Percentiles rank a stretch among this genome's conserved stretches.
These are phyloP conservation scores for Allantophomopsis lycopodina DNA, from an alignment of 2,329 filamentous ascomycete genomes.

Conservation along the genomic window DNA sequence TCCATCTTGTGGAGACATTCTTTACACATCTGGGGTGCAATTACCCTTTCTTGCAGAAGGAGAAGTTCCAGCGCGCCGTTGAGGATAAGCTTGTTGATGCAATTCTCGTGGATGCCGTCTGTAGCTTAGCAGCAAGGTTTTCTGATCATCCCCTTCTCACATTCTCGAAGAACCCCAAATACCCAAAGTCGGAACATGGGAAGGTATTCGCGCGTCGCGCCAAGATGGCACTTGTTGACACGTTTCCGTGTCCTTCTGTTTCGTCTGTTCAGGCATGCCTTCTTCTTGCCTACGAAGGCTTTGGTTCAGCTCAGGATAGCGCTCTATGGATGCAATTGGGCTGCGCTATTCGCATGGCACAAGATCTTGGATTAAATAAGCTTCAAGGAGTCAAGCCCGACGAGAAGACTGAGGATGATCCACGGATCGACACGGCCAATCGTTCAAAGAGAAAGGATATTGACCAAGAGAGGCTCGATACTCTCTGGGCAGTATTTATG, in stretches of 20 bases:
- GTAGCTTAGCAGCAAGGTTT: constrained; percentile 69
- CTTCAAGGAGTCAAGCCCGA: constrained; percentile 57
- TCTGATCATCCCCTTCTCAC: constrained; percentile 45
- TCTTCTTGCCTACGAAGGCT: constrained; percentile 77
- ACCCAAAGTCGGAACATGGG: constrained; percentile 53
- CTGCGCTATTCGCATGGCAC: constrained; percentile 71
- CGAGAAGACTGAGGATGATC: constrained; percentile 19
- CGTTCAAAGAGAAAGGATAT: constrained; percentile 46
- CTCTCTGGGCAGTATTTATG: constrained; percentile 84
- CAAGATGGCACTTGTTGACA: constrained; percentile 70
- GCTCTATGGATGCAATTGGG: constrained; percentile 91
- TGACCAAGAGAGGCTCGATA: constrained; percentile 73
- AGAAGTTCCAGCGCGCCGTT: constrained; percentile 61
- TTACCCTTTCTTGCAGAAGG: constrained; percentile 66
- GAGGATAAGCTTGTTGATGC: constrained; percentile 71
- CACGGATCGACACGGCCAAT: constrained; percentile 23
- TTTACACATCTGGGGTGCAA: constrained; percentile 74
- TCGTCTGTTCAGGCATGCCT: constrained; percentile 75
- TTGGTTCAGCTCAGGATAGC: constrained; percentile 78
- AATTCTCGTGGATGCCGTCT: constrained; percentile 78
- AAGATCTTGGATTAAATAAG: constrained; percentile 71
- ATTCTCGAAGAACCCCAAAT: constrained; percentile 32
- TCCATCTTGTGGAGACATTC: constrained; percentile 66
- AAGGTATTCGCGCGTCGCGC: constrained; percentile 69
- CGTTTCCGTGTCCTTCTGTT: constrained; percentile 70